Evolutionary conservation across 257 asterid genomes (phyloP), one percentile per base, ranked within the genome.

Genomic region (Prunella vulgaris): DNA sequence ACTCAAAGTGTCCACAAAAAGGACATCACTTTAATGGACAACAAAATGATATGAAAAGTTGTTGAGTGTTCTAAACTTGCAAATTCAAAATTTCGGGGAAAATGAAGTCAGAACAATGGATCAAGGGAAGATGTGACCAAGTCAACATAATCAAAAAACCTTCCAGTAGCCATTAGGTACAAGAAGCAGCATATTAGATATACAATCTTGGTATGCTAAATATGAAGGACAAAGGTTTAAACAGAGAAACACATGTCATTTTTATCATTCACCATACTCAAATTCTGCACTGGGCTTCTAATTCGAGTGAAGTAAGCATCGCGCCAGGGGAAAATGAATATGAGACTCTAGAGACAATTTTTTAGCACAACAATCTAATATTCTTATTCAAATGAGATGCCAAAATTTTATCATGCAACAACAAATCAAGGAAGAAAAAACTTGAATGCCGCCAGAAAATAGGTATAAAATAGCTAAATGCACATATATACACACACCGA

Each of bases 1-100:
- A 51, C 15, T 58, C 22, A 59, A 65, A 15, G 59, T 9, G 66
- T 18, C 52, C 40, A 68, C 40, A 25, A 21, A 25, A 17, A 21
- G 59, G 37, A 44, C 33, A 56, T 64, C 67, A 46, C 13, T 51
- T 72, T 63, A 71, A 44, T 28, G n/a, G 15, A 72, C 21, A 17
- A 64, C 21, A 76, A 32, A 18, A 56, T 37, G 32, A 69, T 10
- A 54, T 38, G 38, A 64, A 62, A 35, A 42, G 48, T 42, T 62
- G 25, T 22, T 68, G 1, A 38, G 46, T 12, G 49, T 40, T 40
- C 49, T 42, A 57, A 74, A 33, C 46, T 42, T 17, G 44, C 69
- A 74, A 48, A 49, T 48, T 12, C 57, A 69, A 63, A 13, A 9
- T 52, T 40, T 66, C 20, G 14, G 64, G 58, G 10, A 75, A 38